These are phyloP conservation scores for Vitis rotundifolia DNA, from an alignment of 164 flowering plant species.

Conservation along the genomic window DNA sequence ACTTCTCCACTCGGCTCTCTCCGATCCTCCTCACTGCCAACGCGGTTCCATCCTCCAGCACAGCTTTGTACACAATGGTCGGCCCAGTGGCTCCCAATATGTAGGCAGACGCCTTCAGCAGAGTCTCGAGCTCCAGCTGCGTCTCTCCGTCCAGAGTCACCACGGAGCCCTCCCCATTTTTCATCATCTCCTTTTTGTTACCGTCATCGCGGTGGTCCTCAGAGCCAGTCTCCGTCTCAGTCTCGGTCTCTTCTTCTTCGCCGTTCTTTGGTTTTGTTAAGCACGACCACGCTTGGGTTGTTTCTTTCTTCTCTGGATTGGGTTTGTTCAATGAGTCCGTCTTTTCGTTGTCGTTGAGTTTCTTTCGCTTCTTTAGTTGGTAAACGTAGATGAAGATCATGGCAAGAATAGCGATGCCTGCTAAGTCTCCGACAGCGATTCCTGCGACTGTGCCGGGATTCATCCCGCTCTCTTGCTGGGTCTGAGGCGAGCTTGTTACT, in stretches of 20 bases:
- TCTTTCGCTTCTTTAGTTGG: constrained; percentile 37
- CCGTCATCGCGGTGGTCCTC: constrained; percentile 25
- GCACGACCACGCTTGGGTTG: constrained; percentile 39
- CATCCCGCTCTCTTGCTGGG: constrained; percentile 24
- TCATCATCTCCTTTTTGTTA: constrained; percentile 12
- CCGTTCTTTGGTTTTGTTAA: constrained; percentile 21
- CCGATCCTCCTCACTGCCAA: constrained; percentile 84
- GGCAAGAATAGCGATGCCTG: constrained; percentile 54
- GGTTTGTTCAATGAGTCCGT: too few relatives aligned
- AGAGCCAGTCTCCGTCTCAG: constrained; percentile 22
- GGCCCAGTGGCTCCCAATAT: constrained; percentile 50
- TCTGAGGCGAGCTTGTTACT: constrained; percentile 15
- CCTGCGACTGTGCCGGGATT: constrained; percentile 55
- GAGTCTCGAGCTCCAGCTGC: constrained; percentile 51
- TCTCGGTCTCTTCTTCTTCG: constrained; percentile 34
- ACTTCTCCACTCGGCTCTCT: constrained; percentile 36
- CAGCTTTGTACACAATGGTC: constrained; percentile 68
- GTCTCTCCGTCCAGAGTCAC: constrained; percentile 64
- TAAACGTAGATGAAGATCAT: constrained; percentile 50
- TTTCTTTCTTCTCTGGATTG: constrained; percentile 1
- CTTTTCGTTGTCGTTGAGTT: not conserved
- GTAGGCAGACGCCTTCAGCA: constrained; percentile 62
- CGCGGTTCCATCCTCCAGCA: constrained; percentile 63
- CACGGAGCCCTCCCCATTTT: constrained; percentile 22
- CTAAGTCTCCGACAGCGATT: constrained; percentile 59